Conservation (phyloP, 2,329 filamentous ascomycete genomes). For the Fusarium albidum region DNA sequence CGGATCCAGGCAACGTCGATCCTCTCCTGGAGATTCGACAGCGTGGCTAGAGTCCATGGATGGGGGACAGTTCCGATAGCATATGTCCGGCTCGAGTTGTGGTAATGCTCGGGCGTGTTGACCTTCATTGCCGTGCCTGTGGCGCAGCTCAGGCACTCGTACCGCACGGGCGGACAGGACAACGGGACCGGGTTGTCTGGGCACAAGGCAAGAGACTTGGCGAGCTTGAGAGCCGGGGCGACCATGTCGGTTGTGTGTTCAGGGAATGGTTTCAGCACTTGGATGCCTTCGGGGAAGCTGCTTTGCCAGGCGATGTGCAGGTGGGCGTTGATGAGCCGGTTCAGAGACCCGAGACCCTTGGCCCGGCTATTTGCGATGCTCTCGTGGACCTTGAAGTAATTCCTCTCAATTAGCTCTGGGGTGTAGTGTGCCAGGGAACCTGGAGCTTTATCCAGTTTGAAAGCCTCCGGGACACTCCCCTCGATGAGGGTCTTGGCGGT, state of each 20-base stretch:
- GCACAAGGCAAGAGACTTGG: constrained; percentile 78
- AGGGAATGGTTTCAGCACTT: constrained; percentile 81
- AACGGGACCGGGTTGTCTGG: constrained; percentile 74
- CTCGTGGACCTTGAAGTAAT: constrained; percentile 74
- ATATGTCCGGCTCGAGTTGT: constrained; percentile 76
- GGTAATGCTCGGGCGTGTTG: constrained; percentile 71
- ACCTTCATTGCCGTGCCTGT: constrained; percentile 71
- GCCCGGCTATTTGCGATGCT: constrained; percentile 65
- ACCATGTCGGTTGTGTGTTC: constrained; percentile 78
- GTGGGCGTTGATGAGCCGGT: constrained; percentile 82
- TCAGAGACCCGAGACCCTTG: constrained; percentile 71
- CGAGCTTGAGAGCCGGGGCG: constrained; percentile 74
- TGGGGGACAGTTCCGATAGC: constrained; percentile 90
- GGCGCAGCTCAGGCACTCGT: constrained; percentile 76
- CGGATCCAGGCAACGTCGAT: constrained; percentile 73
- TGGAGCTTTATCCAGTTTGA: constrained; percentile 71
- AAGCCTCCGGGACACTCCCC: constrained; percentile 64
- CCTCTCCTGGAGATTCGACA: constrained; percentile 68
- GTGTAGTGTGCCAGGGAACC: constrained; percentile 82
- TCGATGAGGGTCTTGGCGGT: constrained; percentile 70
- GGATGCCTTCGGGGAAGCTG: constrained; percentile 77
- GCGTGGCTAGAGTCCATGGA: constrained; percentile 81
- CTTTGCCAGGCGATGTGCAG: constrained; percentile 88
- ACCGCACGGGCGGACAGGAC: constrained; percentile 84
- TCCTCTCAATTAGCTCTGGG: constrained; percentile 64